Evolutionary conservation across 2,329 filamentous ascomycete species (phyloP).

Genomic region (Tolypocladium album): DNA sequence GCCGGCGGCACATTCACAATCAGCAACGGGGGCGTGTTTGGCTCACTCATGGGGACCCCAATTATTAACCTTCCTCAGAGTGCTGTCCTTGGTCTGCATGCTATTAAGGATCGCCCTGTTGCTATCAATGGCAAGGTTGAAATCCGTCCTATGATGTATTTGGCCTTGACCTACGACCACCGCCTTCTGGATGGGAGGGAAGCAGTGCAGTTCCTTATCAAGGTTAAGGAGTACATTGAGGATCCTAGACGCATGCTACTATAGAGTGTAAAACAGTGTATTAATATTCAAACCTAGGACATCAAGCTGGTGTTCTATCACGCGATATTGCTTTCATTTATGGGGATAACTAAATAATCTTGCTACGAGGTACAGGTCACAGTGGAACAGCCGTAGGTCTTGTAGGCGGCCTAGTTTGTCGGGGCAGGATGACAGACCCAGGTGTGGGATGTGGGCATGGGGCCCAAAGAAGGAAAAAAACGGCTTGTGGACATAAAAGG

Average conservation of each 20-base stretch:
- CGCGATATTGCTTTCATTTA: too few species aligned
- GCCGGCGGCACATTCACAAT: slow-evolving; percentile 97
- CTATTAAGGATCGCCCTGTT: slow-evolving; percentile 89
- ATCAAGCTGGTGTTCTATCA: neutral
- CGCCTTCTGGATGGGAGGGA: slow-evolving; percentile 89
- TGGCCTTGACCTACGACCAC: slow-evolving; percentile 96
- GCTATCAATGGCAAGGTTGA: slow-evolving; percentile 90
- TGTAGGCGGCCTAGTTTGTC: too few species aligned
- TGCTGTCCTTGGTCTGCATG: slow-evolving; percentile 83
- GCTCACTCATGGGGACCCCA: slow-evolving; percentile 92
- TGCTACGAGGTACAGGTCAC: too few species aligned
- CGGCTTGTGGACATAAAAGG: too few species aligned
- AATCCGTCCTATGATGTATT: slow-evolving; percentile 99
- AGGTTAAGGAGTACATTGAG: slow-evolving; percentile 96
- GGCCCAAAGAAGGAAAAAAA: too few species aligned
- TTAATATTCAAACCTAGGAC: neutral
- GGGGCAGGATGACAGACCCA: too few species aligned
- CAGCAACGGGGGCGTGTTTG: slow-evolving; percentile 94
- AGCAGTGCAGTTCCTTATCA: slow-evolving; percentile 91
- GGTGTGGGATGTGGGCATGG: too few species aligned
- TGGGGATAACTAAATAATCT: neutral
- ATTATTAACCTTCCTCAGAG: slow-evolving; percentile 97
- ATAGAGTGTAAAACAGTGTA: slow-evolving; percentile 1
- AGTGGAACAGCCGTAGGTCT: too few species aligned
- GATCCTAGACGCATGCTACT: slow-evolving; percentile 82